Percentiles rank a stretch among this genome's conserved stretches.
Evolutionary conservation across 2,329 filamentous ascomycete genomes (phyloP).

Genomic region (Alternaria rosae): DNA sequence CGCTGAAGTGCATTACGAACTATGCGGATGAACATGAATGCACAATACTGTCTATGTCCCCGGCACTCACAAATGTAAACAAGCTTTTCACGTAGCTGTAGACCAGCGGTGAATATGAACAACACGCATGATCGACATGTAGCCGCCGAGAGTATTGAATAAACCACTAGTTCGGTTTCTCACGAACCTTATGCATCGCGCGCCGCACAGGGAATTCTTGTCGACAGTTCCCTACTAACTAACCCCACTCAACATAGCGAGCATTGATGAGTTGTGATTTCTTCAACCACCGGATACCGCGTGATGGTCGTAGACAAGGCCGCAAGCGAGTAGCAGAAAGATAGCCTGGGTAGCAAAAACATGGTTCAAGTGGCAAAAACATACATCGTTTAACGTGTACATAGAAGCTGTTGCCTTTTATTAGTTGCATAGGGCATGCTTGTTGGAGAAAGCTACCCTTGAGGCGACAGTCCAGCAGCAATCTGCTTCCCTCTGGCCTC

Average conservation of each 20-base stretch:
- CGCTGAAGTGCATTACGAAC: not conserved
- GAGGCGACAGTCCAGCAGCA: not conserved
- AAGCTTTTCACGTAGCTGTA: fast-evolving
- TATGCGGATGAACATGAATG: not conserved
- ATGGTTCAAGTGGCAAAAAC: not conserved
- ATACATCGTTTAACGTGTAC: not conserved
- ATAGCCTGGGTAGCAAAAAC: not conserved
- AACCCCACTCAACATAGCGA: not conserved
- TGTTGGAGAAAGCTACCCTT: not conserved
- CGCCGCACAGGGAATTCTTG: not conserved
- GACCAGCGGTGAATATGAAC: not conserved
- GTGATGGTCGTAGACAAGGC: not conserved
- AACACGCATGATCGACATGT: not conserved
- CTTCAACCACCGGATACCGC: too few relatives aligned
- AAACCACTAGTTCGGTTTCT: not conserved
- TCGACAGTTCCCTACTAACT: not conserved
- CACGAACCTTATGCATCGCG: not conserved
- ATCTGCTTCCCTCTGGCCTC: not conserved
- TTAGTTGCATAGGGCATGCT: not conserved
- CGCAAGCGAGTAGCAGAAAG: not conserved
- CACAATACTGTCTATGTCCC: too few relatives aligned
- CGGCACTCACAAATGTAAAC: not conserved
- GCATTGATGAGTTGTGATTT: too few relatives aligned
- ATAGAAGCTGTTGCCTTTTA: not conserved
- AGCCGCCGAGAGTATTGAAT: not conserved